These are phyloP conservation scores for Talaromyces stipitatus DNA, from an alignment of 495 filamentous ascomycete species.

Conservation along the genomic window DNA sequence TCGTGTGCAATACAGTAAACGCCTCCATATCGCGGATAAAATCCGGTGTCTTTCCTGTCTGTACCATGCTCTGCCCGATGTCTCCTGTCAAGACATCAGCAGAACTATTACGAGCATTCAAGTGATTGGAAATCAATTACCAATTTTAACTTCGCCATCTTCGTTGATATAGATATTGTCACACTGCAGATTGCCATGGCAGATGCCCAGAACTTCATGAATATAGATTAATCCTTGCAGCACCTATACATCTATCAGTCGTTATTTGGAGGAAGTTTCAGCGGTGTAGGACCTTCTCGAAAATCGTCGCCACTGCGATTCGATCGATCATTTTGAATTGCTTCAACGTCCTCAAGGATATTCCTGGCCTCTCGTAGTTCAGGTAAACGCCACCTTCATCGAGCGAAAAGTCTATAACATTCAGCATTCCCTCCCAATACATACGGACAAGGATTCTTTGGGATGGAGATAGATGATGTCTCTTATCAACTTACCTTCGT, in stretches of 20 bases:
- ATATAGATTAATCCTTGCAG: not conserved
- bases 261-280: not conserved
- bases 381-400: not conserved
- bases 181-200: not conserved
- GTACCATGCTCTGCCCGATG: not conserved
- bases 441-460: not conserved
- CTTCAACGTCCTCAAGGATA: not conserved
- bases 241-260: not conserved
- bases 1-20: not conserved
- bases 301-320: constrained; percentile 1
- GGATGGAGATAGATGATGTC: not conserved
- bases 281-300: not conserved
- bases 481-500: not conserved
- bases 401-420: not conserved
- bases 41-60: not conserved
- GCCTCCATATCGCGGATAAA: not conserved
- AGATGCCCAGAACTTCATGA: not conserved
- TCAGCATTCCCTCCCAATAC: not conserved
- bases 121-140: not conserved
- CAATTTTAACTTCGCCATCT: constrained; percentile 5
- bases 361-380: not conserved
- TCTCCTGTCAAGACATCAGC: not conserved
- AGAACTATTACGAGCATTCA: not conserved
- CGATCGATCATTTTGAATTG: not conserved
- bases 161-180: not conserved